Evolutionary conservation across 2,329 filamentous ascomycete genomes (phyloP).

Genomic region (Scedosporium aurantiacum): DNA sequence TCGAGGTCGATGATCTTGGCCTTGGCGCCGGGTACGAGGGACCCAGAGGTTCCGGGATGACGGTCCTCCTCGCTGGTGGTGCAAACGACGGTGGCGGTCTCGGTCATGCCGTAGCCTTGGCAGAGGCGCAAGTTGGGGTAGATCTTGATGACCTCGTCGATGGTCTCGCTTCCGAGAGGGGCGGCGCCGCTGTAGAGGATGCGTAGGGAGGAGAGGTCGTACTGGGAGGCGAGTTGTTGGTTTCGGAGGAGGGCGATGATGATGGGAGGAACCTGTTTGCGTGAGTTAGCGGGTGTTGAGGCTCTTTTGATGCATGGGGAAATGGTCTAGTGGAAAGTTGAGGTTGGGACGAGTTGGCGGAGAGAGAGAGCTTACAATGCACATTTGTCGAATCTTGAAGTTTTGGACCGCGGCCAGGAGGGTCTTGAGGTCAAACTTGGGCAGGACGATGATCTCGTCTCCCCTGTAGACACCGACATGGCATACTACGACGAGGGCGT

Average conservation of each 20-base stretch:
- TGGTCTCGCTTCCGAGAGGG: constrained; percentile 59
- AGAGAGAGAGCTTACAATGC: constrained; percentile 38
- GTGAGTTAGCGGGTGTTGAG: neutral
- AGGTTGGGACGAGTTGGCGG: neutral
- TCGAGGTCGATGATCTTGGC: constrained; percentile 55
- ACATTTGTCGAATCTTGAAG: constrained; percentile 57
- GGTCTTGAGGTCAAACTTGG: constrained; percentile 61
- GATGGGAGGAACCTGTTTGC: constrained; percentile 58
- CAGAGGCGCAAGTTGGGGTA: constrained; percentile 56
- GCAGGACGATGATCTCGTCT: constrained; percentile 61
- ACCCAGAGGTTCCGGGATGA: constrained; percentile 58
- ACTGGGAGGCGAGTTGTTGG: constrained; percentile 45
- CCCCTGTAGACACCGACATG: constrained; percentile 57
- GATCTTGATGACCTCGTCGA: constrained; percentile 46
- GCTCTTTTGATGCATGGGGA: neutral
- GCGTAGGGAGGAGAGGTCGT: constrained; percentile 57
- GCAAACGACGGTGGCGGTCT: constrained; percentile 58
- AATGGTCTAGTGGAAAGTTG: neutral
- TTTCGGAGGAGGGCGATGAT: constrained; percentile 63
- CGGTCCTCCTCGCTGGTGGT: constrained; percentile 47
- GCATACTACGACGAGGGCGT: constrained; percentile 61
- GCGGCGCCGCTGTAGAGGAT: constrained; percentile 63
- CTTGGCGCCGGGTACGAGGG: constrained; percentile 50
- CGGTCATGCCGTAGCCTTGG: constrained; percentile 69
- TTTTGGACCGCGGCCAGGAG: constrained; percentile 54